Percentiles rank a stretch among this genome's conserved stretches.
Conservation (phyloP, 2,329 filamentous ascomycete species). For the Mycosphaerelloides madeirae region DNA sequence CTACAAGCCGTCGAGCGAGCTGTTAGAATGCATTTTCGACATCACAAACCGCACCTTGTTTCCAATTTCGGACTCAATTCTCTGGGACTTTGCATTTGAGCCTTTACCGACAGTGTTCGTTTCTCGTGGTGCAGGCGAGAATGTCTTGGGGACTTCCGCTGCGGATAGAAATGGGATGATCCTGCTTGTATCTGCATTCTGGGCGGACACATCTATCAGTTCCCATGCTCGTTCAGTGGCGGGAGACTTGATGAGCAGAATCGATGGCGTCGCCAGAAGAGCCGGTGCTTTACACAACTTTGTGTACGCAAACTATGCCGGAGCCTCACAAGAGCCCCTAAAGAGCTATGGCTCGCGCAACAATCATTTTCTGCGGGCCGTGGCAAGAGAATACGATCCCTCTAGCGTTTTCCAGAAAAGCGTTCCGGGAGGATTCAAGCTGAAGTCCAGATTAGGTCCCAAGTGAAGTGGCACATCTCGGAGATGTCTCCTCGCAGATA, state of each 20-base stretch:
- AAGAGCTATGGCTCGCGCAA: constrained; percentile 29
- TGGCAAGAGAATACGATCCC: constrained; percentile 7
- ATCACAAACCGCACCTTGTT: constrained; percentile 2
- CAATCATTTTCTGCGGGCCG: constrained; percentile 23
- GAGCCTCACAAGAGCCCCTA: constrained; percentile 32
- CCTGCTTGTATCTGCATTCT: constrained; percentile 1
- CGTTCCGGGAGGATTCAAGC: constrained; percentile 9
- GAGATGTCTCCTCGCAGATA: too few relatives aligned
- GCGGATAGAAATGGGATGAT: constrained; percentile 7
- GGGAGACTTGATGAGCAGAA: not conserved
- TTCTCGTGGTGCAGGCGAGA: constrained; percentile 4
- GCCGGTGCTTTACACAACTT: constrained; percentile 7
- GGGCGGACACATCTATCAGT: not conserved
- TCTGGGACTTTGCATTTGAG: constrained; percentile 3
- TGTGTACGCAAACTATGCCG: constrained; percentile 35
- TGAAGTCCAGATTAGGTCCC: not conserved
- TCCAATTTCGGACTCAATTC: not conserved
- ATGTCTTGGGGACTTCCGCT: constrained; percentile 2
- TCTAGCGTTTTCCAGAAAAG: constrained; percentile 7
- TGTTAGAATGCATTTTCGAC: constrained; percentile 3
- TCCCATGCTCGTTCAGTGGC: not conserved
- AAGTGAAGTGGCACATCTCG: too few relatives aligned
- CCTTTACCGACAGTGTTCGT: constrained; percentile 4
- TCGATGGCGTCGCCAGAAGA: not conserved
- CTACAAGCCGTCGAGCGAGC: constrained; percentile 4